phyloP scores from a whole-genome alignment of 2,329 filamentous ascomycete species.

The Talaromyces sp. region DNA sequence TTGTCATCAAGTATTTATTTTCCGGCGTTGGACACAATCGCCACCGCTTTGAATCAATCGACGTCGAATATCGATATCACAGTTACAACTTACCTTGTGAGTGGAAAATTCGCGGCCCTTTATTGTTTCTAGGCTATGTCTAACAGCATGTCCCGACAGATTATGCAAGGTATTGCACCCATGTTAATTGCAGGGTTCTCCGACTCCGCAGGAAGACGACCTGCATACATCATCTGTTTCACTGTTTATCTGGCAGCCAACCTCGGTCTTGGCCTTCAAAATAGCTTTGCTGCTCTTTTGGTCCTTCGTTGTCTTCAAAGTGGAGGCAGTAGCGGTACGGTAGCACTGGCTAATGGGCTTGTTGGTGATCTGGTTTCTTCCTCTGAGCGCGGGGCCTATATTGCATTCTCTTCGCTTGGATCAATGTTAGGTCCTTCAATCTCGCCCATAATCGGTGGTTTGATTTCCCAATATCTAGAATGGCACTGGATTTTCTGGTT shows the following conservation, averaged over 20 bases:
- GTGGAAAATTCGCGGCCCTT: background rate
- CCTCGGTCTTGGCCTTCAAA: conserved; percentile 34
- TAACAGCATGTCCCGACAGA: conserved; percentile 30
- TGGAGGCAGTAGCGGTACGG: conserved; percentile 34
- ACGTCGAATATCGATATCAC: conserved; percentile 46
- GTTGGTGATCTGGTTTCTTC: conserved; percentile 35
- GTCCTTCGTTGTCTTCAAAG: conserved; percentile 32
- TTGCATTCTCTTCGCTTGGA: conserved; percentile 30
- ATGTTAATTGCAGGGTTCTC: conserved; percentile 49
- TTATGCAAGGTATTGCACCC: conserved; percentile 52
- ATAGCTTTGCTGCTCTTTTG: conserved; percentile 28
- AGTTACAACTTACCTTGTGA: conserved; percentile 47
- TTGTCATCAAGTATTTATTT: conserved; percentile 34
- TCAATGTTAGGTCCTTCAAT: conserved; percentile 29
- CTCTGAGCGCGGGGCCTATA: conserved; percentile 36
- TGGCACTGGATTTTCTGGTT: conserved; percentile 44
- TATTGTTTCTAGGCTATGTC: background rate
- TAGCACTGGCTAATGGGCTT: conserved; percentile 35
- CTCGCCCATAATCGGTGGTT: conserved; percentile 31
- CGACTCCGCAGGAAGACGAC: conserved; percentile 47
- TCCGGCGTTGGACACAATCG: conserved; percentile 32
- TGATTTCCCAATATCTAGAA: conserved; percentile 30
- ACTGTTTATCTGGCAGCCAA: conserved; percentile 36
- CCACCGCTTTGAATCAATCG: conserved; percentile 36
- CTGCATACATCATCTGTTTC: conserved; percentile 50